These are phyloP conservation scores for Saccharomyces uvarum DNA, from an alignment of 1,139 yeast species.

Conservation along the genomic window DNA sequence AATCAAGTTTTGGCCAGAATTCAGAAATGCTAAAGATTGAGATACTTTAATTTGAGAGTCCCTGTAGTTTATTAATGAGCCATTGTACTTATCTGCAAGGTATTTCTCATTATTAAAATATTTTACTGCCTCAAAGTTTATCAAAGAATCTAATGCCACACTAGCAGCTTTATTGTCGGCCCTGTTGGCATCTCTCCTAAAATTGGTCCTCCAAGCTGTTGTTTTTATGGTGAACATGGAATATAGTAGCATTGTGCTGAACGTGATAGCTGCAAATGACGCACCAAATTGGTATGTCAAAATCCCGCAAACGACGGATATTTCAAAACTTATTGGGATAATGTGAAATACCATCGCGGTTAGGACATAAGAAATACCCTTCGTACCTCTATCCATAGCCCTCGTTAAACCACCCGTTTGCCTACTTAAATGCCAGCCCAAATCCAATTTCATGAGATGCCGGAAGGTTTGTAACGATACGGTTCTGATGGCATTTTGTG, in stretches of 20 bases:
- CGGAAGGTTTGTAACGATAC: constrained; percentile 84
- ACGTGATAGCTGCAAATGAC: constrained; percentile 81
- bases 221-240: constrained; percentile 82
- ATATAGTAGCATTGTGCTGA: constrained; percentile 80
- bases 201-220: constrained; percentile 93
- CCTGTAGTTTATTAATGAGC: constrained; percentile 68
- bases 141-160: constrained; percentile 87
- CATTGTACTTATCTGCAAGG: constrained; percentile 74
- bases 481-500: constrained; percentile 85
- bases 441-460: constrained; percentile 75
- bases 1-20: constrained; percentile 86
- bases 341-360: constrained; percentile 97
- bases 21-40: constrained; percentile 81
- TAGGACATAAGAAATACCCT: constrained; percentile 88
- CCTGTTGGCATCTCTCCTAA: constrained; percentile 81
- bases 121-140: constrained; percentile 90
- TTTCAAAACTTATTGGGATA: constrained; percentile 86
- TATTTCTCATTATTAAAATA: constrained; percentile 82
- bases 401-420: constrained; percentile 96
- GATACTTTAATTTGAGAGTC: constrained; percentile 82
- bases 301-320: constrained; percentile 86
- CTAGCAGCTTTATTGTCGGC: constrained; percentile 95
- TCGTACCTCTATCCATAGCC: constrained; percentile 96
- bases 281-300: constrained; percentile 86
- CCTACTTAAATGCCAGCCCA: constrained; percentile 80